Evolutionary conservation across 2,329 filamentous ascomycete genomes (phyloP).

Genomic region (Balansia obtecta): DNA sequence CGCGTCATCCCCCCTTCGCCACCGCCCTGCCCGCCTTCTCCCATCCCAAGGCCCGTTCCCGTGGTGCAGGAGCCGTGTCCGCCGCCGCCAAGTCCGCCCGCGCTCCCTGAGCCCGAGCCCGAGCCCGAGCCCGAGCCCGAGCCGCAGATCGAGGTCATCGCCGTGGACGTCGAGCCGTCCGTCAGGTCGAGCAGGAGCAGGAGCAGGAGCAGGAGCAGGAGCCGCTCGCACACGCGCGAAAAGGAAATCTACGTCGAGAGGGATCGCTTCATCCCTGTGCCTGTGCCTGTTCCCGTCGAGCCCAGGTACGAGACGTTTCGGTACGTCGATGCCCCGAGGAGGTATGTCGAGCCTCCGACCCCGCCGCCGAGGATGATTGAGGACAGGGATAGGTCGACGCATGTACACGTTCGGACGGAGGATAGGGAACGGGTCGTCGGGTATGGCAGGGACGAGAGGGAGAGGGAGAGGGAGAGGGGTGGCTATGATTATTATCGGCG

Average conservation of each 20-base stretch:
- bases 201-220: constrained; percentile 15
- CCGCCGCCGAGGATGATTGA: constrained; percentile 20
- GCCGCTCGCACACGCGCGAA: constrained; percentile 18
- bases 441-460: constrained; percentile 14
- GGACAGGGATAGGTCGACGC: constrained; percentile 9
- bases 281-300: constrained; percentile 29
- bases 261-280: constrained; percentile 33
- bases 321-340: constrained; percentile 37
- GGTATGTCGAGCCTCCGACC: constrained; percentile 17
- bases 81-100: constrained; percentile 6
- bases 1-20: constrained; percentile 25
- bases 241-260: constrained; percentile 40
- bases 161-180: constrained; percentile 23
- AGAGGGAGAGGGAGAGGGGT: constrained; percentile 1
- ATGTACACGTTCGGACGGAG: constrained; percentile 18
- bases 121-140: constrained; percentile 17
- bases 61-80: constrained; percentile 6
- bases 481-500: constrained; percentile 4
- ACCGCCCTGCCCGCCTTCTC: constrained; percentile 13
- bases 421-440: constrained; percentile 21
- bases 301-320: constrained; percentile 36
- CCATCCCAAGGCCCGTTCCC: constrained; percentile 4
- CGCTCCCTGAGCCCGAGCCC: constrained; percentile 4
- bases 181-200: constrained; percentile 17
- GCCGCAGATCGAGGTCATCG: constrained; percentile 25